Evolutionary conservation across 2,329 filamentous ascomycete genomes (phyloP).

Genomic region (Calycina herbarum): DNA sequence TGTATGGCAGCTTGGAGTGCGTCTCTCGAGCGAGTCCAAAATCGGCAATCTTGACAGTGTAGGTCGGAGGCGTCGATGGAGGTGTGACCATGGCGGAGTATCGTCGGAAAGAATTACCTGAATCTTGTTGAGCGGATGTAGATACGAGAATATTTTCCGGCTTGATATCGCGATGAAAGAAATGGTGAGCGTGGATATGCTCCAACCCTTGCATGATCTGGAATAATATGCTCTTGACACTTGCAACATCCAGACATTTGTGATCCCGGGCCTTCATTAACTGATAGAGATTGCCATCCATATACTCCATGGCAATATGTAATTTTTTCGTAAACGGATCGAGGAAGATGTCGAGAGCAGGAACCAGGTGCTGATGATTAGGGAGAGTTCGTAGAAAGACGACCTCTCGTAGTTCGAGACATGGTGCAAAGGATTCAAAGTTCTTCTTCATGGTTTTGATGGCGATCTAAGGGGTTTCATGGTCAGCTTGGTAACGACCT

Average conservation of each 20-base stretch:
- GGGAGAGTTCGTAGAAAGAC: slow-evolving; percentile 93
- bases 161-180: slow-evolving; percentile 99
- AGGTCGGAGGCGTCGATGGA: slow-evolving; percentile 87
- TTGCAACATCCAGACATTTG: slow-evolving; percentile 84
- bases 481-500: slow-evolving; percentile 23
- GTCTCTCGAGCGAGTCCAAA: slow-evolving; percentile 98
- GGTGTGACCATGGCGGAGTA: slow-evolving; percentile 94
- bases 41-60: slow-evolving; percentile 97
- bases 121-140: slow-evolving; percentile 76
- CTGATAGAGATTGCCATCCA: slow-evolving; percentile 99
- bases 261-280: slow-evolving; percentile 98
- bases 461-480: slow-evolving; percentile 65
- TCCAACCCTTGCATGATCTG: slow-evolving; percentile 96
- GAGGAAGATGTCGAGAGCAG: slow-evolving; percentile 95
- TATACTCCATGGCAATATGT: slow-evolving; percentile 98
- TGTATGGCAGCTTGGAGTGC: slow-evolving; percentile 93
- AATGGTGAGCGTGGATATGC: slow-evolving; percentile 94
- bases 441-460: slow-evolving; percentile 99
- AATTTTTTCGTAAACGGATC: slow-evolving; percentile 95
- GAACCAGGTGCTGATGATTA: slow-evolving; percentile 87
- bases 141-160: slow-evolving; percentile 98
- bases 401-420: slow-evolving; percentile 91
- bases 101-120: slow-evolving; percentile 80
- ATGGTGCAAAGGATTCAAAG: slow-evolving; percentile 88
- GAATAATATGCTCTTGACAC: slow-evolving; percentile 96